These are phyloP conservation scores for Cephaloascus albidus DNA, from an alignment of 805 yeast species.

Conservation along the genomic window DNA sequence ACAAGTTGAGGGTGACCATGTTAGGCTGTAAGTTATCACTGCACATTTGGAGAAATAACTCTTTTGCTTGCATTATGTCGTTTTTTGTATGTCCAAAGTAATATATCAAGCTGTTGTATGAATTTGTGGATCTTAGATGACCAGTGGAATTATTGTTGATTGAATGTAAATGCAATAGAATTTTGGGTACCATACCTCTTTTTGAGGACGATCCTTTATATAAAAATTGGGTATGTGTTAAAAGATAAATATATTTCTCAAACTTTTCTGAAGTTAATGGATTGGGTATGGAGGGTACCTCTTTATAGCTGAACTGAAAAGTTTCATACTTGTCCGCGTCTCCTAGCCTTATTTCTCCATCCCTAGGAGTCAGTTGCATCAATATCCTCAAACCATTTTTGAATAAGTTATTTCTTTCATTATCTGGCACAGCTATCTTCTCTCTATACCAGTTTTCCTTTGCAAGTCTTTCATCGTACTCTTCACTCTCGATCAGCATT, in stretches of 20 bases:
- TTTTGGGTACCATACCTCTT: slow-evolving; percentile 25
- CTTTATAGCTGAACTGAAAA: background rate
- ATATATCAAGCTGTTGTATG: slow-evolving; percentile 28
- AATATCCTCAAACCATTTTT: background rate
- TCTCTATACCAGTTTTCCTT: background rate
- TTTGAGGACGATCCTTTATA: slow-evolving; percentile 21
- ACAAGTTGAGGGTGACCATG: background rate
- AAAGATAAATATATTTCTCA: slow-evolving; percentile 21
- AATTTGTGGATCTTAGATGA: slow-evolving; percentile 19
- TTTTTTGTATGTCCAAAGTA: slow-evolving; percentile 29
- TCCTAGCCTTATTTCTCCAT: background rate
- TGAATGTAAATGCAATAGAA: slow-evolving; percentile 26
- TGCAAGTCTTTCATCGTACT: background rate
- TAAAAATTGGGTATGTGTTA: slow-evolving; percentile 22
- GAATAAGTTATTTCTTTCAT: background rate
- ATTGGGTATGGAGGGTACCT: background rate
- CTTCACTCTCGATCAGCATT: background rate
- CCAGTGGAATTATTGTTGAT: slow-evolving; percentile 19
- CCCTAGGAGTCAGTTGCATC: background rate
- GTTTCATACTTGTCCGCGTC: background rate
- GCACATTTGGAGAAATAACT: slow-evolving; percentile 27
- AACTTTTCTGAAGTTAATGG: slow-evolving; percentile 18
- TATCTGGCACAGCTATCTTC: background rate
- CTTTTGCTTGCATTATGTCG: slow-evolving; percentile 30
- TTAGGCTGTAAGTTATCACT: background rate